Evolutionary conservation across 345 rosid species (phyloP).

Genomic region (Dovyalis caffra): DNA sequence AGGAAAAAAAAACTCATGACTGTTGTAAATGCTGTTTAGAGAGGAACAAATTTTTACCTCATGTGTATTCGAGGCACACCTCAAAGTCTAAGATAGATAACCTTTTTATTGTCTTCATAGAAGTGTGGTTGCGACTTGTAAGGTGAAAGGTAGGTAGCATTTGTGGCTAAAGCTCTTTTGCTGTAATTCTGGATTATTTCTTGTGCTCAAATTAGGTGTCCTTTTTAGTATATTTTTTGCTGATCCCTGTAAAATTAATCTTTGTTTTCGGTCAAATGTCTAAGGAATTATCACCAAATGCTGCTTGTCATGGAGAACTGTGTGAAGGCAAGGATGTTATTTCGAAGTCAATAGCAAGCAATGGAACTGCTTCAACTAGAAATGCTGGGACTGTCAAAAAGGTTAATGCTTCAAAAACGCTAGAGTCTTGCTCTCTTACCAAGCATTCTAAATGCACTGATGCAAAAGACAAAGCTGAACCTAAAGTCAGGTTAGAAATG

Average conservation of each 20-base stretch:
- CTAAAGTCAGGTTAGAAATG: conserved; percentile 27
- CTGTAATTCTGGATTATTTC: neutral
- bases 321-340: conserved; percentile 20
- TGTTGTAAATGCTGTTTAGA: neutral
- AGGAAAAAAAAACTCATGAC: neutral
- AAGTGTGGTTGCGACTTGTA: neutral
- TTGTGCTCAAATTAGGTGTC: neutral
- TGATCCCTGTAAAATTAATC: conserved; percentile 1
- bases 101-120: neutral
- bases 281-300: conserved; percentile 8
- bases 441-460: conserved; percentile 15
- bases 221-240: neutral
- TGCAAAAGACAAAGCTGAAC: conserved; percentile 16
- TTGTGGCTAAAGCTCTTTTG: neutral
- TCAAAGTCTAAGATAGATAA: neutral
- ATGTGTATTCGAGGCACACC: neutral
- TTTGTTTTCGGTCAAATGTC: conserved; percentile 26
- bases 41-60: neutral
- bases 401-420: conserved; percentile 21
- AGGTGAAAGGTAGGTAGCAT: neutral
- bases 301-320: conserved; percentile 25
- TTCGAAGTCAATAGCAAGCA: conserved; percentile 23
- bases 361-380: conserved; percentile 28
- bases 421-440: conserved; percentile 19
- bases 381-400: conserved; percentile 5